A percentile compares a stretch with the other conserved stretches of the same genome.
Evolutionary conservation across 1,284 basidiomycete species (phyloP).

Genomic region (Cutaneotrichosporon curvatum): DNA sequence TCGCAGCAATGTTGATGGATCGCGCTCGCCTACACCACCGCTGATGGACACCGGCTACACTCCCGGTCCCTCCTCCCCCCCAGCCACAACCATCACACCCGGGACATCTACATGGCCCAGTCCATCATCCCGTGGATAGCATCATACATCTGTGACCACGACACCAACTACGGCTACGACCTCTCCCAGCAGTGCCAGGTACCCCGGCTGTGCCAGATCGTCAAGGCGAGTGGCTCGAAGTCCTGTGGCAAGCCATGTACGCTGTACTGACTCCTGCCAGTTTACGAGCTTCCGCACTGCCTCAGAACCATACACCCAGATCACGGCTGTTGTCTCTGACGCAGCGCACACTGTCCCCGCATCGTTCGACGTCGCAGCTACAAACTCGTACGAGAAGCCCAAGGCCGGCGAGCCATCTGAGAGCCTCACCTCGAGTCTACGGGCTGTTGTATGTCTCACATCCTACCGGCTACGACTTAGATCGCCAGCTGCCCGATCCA

Average conservation of each 20-base stretch:
- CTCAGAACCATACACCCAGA: constrained; percentile 5
- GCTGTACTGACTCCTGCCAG: constrained; percentile 7
- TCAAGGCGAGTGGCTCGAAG: constrained; percentile 15
- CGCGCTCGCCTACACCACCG: too few relatives aligned
- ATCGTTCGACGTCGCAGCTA: constrained; percentile 22
- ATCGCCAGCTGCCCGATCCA: background rate
- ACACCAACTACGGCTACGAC: constrained; percentile 27
- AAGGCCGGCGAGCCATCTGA: constrained; percentile 16
- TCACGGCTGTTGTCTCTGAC: constrained; percentile 22
- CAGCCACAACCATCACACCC: too few relatives aligned
- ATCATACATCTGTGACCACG: constrained; percentile 20
- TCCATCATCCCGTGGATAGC: constrained; percentile 23
- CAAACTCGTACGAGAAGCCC: constrained; percentile 23
- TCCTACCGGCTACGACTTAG: constrained; percentile 13
- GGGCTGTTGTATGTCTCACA: constrained; percentile 20
- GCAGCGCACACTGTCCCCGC: constrained; percentile 22
- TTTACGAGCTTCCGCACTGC: constrained; percentile 18
- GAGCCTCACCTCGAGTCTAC: constrained; percentile 23
- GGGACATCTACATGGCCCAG: background rate
- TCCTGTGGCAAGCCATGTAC: too few relatives aligned
- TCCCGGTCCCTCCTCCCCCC: too few relatives aligned
- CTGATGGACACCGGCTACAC: too few relatives aligned
- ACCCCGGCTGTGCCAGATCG: constrained; percentile 20
- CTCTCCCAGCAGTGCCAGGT: constrained; percentile 8
- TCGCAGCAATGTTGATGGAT: too few relatives aligned